Conservation (phyloP, 1,284 basidiomycete species). For the Coniferiporia sulphurascens region DNA sequence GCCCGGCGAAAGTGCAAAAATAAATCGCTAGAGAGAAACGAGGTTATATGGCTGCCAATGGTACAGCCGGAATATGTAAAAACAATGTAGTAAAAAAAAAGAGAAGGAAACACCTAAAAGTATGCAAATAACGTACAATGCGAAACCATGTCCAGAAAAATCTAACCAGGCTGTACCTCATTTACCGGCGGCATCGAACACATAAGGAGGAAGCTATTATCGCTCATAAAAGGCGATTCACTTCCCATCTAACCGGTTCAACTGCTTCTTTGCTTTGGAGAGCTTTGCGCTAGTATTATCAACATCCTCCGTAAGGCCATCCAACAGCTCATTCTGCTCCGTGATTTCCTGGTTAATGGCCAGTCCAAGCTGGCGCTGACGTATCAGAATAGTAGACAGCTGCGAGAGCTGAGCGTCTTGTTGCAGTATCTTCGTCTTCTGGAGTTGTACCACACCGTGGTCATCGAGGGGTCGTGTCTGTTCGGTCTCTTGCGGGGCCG, state of each 20-base stretch:
- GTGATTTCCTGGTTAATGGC: conserved; percentile 84
- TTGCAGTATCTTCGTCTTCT: conserved; percentile 73
- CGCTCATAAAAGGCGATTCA: neutral
- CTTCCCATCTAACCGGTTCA: conserved; percentile 59
- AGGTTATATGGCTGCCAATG: too few relatives aligned
- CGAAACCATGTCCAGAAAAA: neutral
- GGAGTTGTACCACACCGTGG: conserved; percentile 73
- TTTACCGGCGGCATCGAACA: neutral
- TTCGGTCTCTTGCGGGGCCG: conserved; percentile 68
- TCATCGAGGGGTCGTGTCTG: conserved; percentile 85
- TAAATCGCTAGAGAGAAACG: too few relatives aligned
- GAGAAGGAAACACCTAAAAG: neutral
- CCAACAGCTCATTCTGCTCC: conserved; percentile 84
- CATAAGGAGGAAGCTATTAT: neutral
- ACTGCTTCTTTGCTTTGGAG: conserved; percentile 70
- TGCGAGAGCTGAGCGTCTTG: conserved; percentile 82
- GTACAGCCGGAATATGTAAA: too few relatives aligned
- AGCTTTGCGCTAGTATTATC: conserved; percentile 75
- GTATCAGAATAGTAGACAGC: conserved; percentile 76
- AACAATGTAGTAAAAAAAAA: neutral
- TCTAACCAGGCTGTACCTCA: neutral
- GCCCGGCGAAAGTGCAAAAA: too few relatives aligned
- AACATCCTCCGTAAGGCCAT: conserved; percentile 71
- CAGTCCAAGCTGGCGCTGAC: conserved; percentile 83
- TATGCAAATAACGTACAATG: conserved; percentile 1